Evolutionary conservation across 345 rosid genomes (phyloP).

Genomic region (Lagerstroemia speciosa): DNA sequence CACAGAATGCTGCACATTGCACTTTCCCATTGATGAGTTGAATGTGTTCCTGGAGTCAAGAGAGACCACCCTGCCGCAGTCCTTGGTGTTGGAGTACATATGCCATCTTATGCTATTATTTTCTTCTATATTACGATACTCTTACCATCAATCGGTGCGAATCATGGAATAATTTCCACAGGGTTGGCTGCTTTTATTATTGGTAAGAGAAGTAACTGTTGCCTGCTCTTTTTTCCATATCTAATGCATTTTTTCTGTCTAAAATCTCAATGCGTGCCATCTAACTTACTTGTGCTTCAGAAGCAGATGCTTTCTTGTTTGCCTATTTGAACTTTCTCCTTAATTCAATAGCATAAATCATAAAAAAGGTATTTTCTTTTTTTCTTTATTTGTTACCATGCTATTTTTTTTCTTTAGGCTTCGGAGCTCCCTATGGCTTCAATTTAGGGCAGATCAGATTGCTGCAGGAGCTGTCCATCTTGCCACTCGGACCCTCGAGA

Average conservation of each 20-base stretch:
- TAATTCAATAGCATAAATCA: not conserved
- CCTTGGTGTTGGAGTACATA: constrained; percentile 45
- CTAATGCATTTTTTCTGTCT: not conserved
- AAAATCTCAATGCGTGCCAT: constrained; percentile 7
- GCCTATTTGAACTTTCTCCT: constrained; percentile 2
- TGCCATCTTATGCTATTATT: constrained; percentile 45
- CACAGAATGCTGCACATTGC: constrained; percentile 15
- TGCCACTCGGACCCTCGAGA: constrained; percentile 50
- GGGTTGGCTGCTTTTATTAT: constrained; percentile 52
- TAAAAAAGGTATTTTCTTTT: not conserved
- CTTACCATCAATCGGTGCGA: constrained; percentile 59
- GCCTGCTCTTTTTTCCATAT: constrained; percentile 19
- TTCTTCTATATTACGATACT: constrained; percentile 45
- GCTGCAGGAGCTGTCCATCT: constrained; percentile 81
- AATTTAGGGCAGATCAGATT: constrained; percentile 68
- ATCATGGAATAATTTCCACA: constrained; percentile 62
- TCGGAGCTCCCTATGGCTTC: constrained; percentile 75
- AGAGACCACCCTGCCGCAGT: constrained; percentile 48
- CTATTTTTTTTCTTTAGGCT: constrained; percentile 48
- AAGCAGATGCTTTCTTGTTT: constrained; percentile 12
- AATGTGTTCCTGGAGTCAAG: constrained; percentile 32
- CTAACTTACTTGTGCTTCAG: constrained; percentile 9
- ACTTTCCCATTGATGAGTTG: constrained; percentile 24
- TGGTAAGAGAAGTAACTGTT: constrained; percentile 55
- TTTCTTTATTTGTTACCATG: not conserved